These are phyloP conservation scores for Saccharomyces uvarum DNA, from an alignment of 1,139 yeast genomes.

Conservation along the genomic window DNA sequence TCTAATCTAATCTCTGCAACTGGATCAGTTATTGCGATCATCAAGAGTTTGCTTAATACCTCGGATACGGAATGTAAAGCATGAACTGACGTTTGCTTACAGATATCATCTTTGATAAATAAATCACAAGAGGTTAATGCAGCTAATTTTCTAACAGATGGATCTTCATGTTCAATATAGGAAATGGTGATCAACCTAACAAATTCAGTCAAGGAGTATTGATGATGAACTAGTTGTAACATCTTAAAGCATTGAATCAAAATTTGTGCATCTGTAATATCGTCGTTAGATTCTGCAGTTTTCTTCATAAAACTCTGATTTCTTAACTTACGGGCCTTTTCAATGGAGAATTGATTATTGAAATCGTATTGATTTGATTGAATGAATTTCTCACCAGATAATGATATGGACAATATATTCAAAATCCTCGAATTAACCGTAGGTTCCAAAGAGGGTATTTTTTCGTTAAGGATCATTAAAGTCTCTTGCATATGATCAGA, in stretches of 20 bases:
- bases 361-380: slow-evolving; percentile 87
- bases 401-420: slow-evolving; percentile 64
- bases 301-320: slow-evolving; percentile 66
- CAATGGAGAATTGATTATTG: slow-evolving; percentile 46
- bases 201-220: slow-evolving; percentile 73
- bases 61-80: slow-evolving; percentile 80
- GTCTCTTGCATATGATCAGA: slow-evolving; percentile 75
- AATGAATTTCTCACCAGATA: slow-evolving; percentile 73
- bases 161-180: slow-evolving; percentile 72
- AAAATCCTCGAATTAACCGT: slow-evolving; percentile 65
- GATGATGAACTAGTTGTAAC: slow-evolving; percentile 67
- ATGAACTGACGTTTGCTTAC: slow-evolving; percentile 76
- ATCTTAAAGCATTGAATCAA: slow-evolving; percentile 42
- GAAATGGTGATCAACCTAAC: slow-evolving; percentile 75
- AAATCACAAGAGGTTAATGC: slow-evolving; percentile 76
- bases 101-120: slow-evolving; percentile 70
- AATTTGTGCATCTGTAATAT: slow-evolving; percentile 27
- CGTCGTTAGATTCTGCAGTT: slow-evolving; percentile 30
- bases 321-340: slow-evolving; percentile 69
- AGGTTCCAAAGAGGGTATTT: slow-evolving; percentile 74
- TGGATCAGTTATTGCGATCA: slow-evolving; percentile 88
- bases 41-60: slow-evolving; percentile 69
- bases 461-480: slow-evolving; percentile 54
- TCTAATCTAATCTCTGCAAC: slow-evolving; percentile 74
- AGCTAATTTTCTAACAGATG: slow-evolving; percentile 76